A percentile compares a stretch with the other conserved stretches of the same genome.
Evolutionary conservation across 306 rosid genomes (phyloP).

Genomic region (Cotoneaster glaucophyllus): DNA sequence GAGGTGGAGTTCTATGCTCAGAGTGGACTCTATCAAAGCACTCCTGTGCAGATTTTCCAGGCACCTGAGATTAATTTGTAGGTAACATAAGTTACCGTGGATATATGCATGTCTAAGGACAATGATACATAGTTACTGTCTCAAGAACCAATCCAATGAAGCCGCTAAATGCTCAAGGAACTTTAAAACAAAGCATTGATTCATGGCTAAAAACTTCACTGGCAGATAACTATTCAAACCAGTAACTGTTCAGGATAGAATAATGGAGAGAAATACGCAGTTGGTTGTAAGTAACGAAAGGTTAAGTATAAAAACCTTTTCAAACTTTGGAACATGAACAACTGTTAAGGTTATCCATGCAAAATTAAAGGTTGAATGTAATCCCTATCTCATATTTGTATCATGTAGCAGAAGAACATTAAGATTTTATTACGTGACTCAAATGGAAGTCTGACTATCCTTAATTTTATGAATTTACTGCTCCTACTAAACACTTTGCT

Average conservation of each 20-base stretch:
- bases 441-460: background rate
- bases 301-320: background rate
- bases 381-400: background rate
- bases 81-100: background rate
- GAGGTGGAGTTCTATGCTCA: conserved; percentile 61
- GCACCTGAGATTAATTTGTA: conserved; percentile 53
- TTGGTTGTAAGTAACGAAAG: background rate
- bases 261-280: background rate
- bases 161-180: background rate
- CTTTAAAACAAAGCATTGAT: background rate
- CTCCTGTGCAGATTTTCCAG: conserved; percentile 86
- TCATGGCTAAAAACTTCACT: background rate
- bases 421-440: background rate
- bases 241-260: background rate
- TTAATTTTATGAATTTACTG: background rate
- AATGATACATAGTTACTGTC: background rate
- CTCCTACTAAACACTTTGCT: background rate
- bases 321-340: background rate
- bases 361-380: background rate
- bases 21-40: conserved; percentile 75
- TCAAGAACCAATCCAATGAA: background rate
- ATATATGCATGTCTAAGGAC: conserved; percentile 4
- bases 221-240: background rate
- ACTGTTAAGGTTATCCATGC: background rate
- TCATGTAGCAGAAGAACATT: background rate